Evolutionary conservation across 192 early-diverging fungal genomes (phyloP).

Genomic region (Cetraspora pellucida): DNA sequence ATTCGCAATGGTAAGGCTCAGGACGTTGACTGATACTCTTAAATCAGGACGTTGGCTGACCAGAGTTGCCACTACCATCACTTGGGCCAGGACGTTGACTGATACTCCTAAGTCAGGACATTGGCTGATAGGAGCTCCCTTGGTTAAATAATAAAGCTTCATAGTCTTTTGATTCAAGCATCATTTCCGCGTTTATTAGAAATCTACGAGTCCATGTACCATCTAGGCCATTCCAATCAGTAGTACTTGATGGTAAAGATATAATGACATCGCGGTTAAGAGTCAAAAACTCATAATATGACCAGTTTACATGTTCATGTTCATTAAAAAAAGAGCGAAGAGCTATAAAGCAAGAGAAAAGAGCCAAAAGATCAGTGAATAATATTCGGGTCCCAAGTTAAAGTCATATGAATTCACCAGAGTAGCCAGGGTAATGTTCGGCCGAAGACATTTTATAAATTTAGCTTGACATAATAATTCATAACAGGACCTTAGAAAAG

Average conservation of each 20-base stretch:
- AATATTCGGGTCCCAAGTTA: conserved; percentile 17
- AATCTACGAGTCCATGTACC: conserved; percentile 20
- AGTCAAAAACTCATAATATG: conserved; percentile 23
- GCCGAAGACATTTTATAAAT: conserved; percentile 2
- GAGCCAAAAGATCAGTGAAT: not conserved
- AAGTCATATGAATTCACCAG: conserved; percentile 1
- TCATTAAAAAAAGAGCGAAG: conserved; percentile 7
- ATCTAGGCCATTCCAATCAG: conserved; percentile 19
- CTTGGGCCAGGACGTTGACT: conserved; percentile 19
- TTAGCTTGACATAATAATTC: too few relatives aligned
- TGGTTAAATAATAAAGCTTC: conserved; percentile 28
- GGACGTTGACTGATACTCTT: conserved; percentile 18
- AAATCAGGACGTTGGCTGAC: conserved; percentile 11
- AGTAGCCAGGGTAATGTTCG: conserved; percentile 10
- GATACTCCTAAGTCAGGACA: conserved; percentile 11
- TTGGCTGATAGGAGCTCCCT: conserved; percentile 23
- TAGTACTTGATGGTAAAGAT: not conserved
- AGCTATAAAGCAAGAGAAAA: not conserved
- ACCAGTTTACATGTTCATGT: conserved; percentile 5
- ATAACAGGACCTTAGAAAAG: too few relatives aligned
- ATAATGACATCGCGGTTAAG: conserved; percentile 17
- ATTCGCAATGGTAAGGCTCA: conserved; percentile 17
- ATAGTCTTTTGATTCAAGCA: conserved; percentile 11
- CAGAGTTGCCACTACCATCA: conserved; percentile 8
- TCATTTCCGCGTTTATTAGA: conserved; percentile 14